Percentiles rank a stretch among this genome's conserved stretches.
These are phyloP conservation scores for Pittosporum tobira DNA, from an alignment of 129 eudicot species.

Conservation along the genomic window DNA sequence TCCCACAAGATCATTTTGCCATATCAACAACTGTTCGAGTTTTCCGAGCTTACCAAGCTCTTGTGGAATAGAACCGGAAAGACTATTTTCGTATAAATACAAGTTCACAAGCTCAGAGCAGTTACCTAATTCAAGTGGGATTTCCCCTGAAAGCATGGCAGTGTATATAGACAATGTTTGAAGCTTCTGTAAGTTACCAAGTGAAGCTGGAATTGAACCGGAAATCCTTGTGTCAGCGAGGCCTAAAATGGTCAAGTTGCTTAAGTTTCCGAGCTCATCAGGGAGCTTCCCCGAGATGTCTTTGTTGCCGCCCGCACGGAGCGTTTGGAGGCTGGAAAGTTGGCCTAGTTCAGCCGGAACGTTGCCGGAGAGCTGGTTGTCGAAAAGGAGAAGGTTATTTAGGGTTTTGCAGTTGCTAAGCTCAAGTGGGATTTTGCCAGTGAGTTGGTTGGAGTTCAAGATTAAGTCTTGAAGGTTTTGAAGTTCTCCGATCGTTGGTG, in stretches of 20 bases:
- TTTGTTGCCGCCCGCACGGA: slow-evolving; percentile 60
- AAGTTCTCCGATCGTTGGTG: slow-evolving; percentile 37
- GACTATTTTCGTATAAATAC: slow-evolving; percentile 49
- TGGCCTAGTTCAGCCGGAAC: slow-evolving; percentile 43
- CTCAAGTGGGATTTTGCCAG: slow-evolving; percentile 56
- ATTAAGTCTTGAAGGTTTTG: slow-evolving; percentile 35
- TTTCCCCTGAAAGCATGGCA: slow-evolving; percentile 54
- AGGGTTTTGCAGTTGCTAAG: slow-evolving; percentile 30
- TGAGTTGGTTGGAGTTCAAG: slow-evolving; percentile 57
- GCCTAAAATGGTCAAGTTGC: slow-evolving; percentile 43
- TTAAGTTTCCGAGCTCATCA: slow-evolving; percentile 42
- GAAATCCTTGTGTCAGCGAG: slow-evolving; percentile 54
- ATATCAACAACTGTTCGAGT: slow-evolving; percentile 46
- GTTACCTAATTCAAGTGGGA: slow-evolving; percentile 55
- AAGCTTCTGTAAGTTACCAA: slow-evolving; percentile 50
- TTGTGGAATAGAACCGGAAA: slow-evolving; percentile 45
- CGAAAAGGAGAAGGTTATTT: slow-evolving; percentile 36
- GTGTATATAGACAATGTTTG: slow-evolving; percentile 57
- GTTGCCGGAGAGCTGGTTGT: slow-evolving; percentile 43
- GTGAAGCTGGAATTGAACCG: slow-evolving; percentile 45
- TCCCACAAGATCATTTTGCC: slow-evolving; percentile 59
- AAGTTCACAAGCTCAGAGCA: slow-evolving; percentile 49
- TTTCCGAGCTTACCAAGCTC: slow-evolving; percentile 45
- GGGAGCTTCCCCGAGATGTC: slow-evolving; percentile 58
- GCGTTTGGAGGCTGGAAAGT: slow-evolving; percentile 32